Conservation (phyloP, 805 yeast species). For the Teunomyces barrocoloradensis region DNA sequence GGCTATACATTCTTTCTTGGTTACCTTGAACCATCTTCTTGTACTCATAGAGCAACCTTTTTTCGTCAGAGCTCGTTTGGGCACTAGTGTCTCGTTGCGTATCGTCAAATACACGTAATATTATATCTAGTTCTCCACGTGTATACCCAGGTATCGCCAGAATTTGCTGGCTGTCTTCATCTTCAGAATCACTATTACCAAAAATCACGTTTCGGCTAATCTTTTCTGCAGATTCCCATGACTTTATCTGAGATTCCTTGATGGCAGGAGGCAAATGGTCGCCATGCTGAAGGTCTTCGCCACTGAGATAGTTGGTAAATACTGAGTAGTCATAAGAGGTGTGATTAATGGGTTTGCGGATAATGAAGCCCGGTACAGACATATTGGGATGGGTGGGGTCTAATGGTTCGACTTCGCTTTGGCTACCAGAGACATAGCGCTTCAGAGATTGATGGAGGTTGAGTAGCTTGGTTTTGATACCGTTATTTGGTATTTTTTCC, state of each 20-base stretch:
- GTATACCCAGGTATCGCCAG: conserved; percentile 41
- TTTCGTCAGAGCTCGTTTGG: conserved; percentile 7
- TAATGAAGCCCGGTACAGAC: conserved; percentile 23
- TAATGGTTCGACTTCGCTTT: conserved; percentile 4
- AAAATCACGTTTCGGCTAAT: conserved; percentile 35
- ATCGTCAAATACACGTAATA: conserved; percentile 6
- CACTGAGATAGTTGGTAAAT: conserved; percentile 23
- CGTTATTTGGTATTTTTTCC: conserved; percentile 21
- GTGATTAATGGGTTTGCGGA: conserved; percentile 32
- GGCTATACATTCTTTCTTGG: conserved; percentile 34
- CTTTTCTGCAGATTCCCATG: conserved; percentile 46
- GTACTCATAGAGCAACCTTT: conserved; percentile 8
- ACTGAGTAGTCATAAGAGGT: conserved; percentile 37
- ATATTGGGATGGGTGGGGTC: conserved; percentile 16
- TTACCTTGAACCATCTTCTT: conserved; percentile 18
- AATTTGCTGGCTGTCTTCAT: conserved; percentile 10
- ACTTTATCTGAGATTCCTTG: conserved; percentile 41
- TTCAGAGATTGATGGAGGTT: conserved; percentile 40
- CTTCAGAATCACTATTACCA: conserved; percentile 21
- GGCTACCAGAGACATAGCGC: conserved; percentile 6
- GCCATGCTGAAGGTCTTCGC: conserved; percentile 14
- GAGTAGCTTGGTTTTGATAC: conserved; percentile 35
- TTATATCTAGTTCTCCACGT: conserved; percentile 30
- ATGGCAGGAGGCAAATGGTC: conserved; percentile 30
- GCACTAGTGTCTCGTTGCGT: neutral